Base-by-base conservation (phyloP, 208 protist genomes). In the Jaenimonas drosophilae region DNA sequence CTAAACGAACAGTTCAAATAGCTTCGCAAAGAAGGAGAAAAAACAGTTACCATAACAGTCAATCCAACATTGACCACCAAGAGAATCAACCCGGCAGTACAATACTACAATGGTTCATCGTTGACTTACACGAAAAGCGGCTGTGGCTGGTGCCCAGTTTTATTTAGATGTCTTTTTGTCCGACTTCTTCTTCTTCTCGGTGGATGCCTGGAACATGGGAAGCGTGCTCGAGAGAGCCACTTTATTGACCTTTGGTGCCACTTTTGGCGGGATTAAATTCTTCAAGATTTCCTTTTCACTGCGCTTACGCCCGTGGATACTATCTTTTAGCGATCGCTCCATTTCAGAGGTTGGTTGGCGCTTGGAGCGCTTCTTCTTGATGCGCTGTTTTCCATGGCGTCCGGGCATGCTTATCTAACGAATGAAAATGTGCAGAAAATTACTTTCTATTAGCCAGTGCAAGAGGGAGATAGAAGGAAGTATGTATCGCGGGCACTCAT, bases 301-400 rank as follows among this genome's bases (percentile, higher is more conserved):
- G 0, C 82, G 63, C 39, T 75, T 76, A 1, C 86, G 63, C 1
- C 76, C 79, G 51, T 94, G 82, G 52, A 94, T 86, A 59, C 86
- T 94, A 47, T 94, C 78, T 49, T 90, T 78, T 36, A 94, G 66
- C 28, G 79, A 77, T 17, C 65, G 54, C 59, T 94, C 81, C 86
- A 94, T 94, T 41, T 89, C 81, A 16, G 76, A 88, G 20, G 71
- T 67, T 24, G 61, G 71, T 19, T 70, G 61, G 9, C 74, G 59
- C 62, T 91, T 94, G 5, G 82, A 90, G 61, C 81, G 84, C 61
- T 94, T 91, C 44, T 75, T 69, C 70, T 89, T 88, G 40, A 88
- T 68, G 42, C 76, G 76, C 70, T 94, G 86, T 67, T 91, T 91
- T 16, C 86, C 86, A 40, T 82, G 68, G 32, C 82, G 74, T 2